These are phyloP conservation scores for Malbranchea zuffiana DNA, from an alignment of 2,329 filamentous ascomycete species.

Conservation along the genomic window DNA sequence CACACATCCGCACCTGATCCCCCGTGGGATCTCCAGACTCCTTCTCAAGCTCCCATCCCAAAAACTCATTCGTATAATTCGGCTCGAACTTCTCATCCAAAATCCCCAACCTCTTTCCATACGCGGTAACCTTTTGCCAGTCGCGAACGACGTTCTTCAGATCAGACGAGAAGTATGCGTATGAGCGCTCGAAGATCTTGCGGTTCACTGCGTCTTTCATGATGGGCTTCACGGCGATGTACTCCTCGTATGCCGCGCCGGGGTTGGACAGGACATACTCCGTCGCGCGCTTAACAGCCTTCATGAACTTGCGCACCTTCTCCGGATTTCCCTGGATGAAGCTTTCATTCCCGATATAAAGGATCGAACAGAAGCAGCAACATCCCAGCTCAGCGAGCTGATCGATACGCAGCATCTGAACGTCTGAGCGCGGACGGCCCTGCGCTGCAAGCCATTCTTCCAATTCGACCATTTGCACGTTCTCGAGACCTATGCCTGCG, in stretches of 20 bases:
- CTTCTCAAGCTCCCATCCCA: conserved; percentile 53
- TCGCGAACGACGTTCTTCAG: conserved; percentile 64
- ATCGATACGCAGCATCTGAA: conserved; percentile 72
- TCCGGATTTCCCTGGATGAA: conserved; percentile 58
- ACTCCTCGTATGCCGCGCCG: conserved; percentile 53
- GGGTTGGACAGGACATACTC: conserved; percentile 59
- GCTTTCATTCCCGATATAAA: conserved; percentile 66
- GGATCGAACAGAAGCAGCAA: conserved; percentile 74
- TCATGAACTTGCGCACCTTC: conserved; percentile 57
- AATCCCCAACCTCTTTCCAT: conserved; percentile 62
- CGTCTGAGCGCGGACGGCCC: conserved; percentile 53
- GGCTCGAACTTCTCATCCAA: conserved; percentile 52
- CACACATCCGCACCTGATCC: conserved; percentile 64
- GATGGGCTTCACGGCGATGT: conserved; percentile 59
- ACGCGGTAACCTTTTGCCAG: conserved; percentile 67
- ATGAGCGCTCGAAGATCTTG: conserved; percentile 71
- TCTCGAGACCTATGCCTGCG: conserved; percentile 66
- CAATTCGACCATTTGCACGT: conserved; percentile 73
- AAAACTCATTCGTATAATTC: conserved; percentile 65
- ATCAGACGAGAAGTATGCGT: conserved; percentile 63
- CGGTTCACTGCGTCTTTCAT: conserved; percentile 59
- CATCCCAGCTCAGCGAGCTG: conserved; percentile 68
- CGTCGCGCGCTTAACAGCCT: conserved; percentile 62
- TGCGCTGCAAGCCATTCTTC: conserved; percentile 61
- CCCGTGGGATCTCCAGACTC: conserved; percentile 58